These are phyloP conservation scores for Schizosaccharomyces lindneri DNA, from an alignment of 805 yeast species.

Conservation along the genomic window DNA sequence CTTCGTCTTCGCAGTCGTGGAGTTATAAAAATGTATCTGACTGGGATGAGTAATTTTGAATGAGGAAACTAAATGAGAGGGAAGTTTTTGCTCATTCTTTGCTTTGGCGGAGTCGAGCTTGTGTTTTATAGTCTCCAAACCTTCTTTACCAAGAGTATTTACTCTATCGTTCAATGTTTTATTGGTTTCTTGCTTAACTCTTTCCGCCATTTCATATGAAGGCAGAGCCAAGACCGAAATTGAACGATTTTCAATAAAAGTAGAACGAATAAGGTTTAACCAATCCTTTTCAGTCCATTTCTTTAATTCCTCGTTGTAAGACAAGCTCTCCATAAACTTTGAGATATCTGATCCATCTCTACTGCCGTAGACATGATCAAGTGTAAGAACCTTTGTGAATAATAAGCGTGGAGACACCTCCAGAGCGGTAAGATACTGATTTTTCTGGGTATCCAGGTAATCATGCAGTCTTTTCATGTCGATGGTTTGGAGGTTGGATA, in stretches of 20 bases:
- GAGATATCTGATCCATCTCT: constrained; percentile 32
- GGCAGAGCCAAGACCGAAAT: constrained; percentile 53
- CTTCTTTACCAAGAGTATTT: constrained; percentile 29
- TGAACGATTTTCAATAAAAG: constrained; percentile 35
- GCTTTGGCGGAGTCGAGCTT: constrained; percentile 36
- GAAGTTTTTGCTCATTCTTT: constrained; percentile 54
- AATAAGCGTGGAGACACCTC: constrained; percentile 9
- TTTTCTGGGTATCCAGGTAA: constrained; percentile 36
- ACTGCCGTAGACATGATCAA: constrained; percentile 35
- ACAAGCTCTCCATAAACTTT: constrained; percentile 27
- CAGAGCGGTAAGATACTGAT: constrained; percentile 21
- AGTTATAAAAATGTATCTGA: constrained; percentile 43
- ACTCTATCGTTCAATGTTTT: constrained; percentile 26
- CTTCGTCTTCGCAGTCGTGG: constrained; percentile 40
- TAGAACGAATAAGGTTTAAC: constrained; percentile 27
- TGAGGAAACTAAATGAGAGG: constrained; percentile 31
- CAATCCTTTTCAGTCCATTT: constrained; percentile 46
- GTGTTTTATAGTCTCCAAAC: constrained; percentile 27
- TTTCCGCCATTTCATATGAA: constrained; percentile 31
- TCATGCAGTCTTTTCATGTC: constrained; percentile 45
- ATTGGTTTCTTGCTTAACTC: constrained; percentile 26
- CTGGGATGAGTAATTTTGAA: constrained; percentile 57
- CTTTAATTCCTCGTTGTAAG: constrained; percentile 33
- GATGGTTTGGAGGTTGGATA: constrained; percentile 31
- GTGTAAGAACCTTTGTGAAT: constrained; percentile 21